These are phyloP conservation scores for Apiospora saccharicola DNA, from an alignment of 2,329 filamentous ascomycete species.

Conservation along the genomic window DNA sequence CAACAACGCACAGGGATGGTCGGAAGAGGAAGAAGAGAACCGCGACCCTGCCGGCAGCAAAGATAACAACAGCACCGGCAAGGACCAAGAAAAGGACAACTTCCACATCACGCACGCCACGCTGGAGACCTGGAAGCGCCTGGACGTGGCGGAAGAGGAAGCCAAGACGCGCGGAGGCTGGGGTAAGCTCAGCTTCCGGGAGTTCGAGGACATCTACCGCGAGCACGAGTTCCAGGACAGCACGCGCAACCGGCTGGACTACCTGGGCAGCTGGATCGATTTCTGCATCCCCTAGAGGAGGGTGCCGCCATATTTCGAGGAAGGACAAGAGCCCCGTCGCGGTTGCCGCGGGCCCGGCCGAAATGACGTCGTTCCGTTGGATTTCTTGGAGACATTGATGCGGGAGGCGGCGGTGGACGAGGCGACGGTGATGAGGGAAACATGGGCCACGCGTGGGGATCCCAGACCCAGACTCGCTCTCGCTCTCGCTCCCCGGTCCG, in stretches of 20 bases:
- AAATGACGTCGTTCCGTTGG: background rate
- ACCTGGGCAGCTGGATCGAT: slow-evolving; percentile 92
- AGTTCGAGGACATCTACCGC: slow-evolving; percentile 78
- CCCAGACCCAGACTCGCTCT: too few relatives aligned
- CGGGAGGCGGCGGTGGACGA: too few relatives aligned
- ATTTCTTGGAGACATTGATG: background rate
- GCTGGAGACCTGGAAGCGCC: slow-evolving; percentile 57
- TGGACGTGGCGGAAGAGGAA: slow-evolving; percentile 73
- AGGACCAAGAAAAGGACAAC: background rate
- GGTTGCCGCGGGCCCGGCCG: background rate
- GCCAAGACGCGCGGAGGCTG: slow-evolving; percentile 77
- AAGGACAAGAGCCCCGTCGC: background rate
- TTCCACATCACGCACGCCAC: slow-evolving; percentile 41
- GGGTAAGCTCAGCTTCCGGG: slow-evolving; percentile 77
- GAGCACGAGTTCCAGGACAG: slow-evolving; percentile 65
- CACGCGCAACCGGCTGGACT: slow-evolving; percentile 71
- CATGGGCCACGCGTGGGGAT: too few relatives aligned
- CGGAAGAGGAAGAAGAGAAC: background rate
- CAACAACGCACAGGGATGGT: background rate
- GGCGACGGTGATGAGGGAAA: too few relatives aligned
- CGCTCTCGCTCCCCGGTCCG: too few relatives aligned
- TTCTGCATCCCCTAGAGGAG: slow-evolving; percentile 67
- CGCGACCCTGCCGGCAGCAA: background rate
- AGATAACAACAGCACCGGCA: slow-evolving; percentile 10
- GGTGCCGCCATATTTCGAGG: background rate